Evolutionary conservation across 2,329 filamentous ascomycete species (phyloP), one percentile per base, ranked within the genome.

Genomic region (Lasiodiplodia theobromae): DNA sequence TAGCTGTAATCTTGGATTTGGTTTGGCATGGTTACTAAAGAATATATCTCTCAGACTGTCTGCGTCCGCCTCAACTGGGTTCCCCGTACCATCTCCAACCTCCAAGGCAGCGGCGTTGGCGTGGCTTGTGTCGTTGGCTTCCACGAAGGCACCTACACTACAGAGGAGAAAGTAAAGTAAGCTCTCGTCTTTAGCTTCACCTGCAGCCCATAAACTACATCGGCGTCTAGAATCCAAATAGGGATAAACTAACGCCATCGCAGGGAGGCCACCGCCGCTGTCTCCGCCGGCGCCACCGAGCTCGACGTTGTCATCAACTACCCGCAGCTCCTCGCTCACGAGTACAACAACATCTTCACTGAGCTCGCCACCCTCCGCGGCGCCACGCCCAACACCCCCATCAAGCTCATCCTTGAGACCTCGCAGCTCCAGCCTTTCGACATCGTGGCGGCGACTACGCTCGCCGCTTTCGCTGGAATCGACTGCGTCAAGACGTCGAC

Each of bases 401-500:
- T 81, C 51, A 89, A 89, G 74, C 82, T 88, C 56, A 89, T 89
- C 70, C 76, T 89, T 64, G 87, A 89, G 74, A 88, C 87, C 8
- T 85, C 84, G 0, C 83, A 86, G 72, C 79, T 89, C 21, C 75
- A 74, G 2, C 70, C 74, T 5, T 73, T 79, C 5, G 81, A 88
- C 70, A 84, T 88, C 66, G 81, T 88, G 40, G 86, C 86, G 1
- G 87, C 82, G 0, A 83, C 82, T 21, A 80, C 84, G 25, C 79
- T 89, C 51, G 83, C 85, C 2, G 83, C 82, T 18, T 79, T 83
- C 40, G 86, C 87, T 2, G 82, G 82, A 4, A 85, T 86, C 58
- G 86, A 89, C 71, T 89, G 83, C 70, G 84, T 89, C 70, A 89
- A 89, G 78, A 89, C 87, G 0, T 85, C 83, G 37, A 89, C 87